Conservation (phyloP, 345 rosid species). For the Erysimum cheiranthoides region DNA sequence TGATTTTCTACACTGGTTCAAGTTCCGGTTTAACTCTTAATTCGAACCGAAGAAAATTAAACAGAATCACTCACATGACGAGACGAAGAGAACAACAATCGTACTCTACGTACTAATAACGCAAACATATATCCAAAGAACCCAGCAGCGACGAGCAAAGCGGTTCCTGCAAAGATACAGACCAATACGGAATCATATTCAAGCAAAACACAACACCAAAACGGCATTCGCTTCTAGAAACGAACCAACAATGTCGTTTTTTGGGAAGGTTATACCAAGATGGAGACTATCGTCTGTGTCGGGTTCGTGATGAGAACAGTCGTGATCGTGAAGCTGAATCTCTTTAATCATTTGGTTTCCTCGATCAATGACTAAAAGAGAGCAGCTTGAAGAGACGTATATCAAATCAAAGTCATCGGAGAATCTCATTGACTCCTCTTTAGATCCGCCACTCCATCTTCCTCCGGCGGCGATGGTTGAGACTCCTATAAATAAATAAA, state of each 20-base stretch:
- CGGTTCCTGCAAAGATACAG: conserved; percentile 58
- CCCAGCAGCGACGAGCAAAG: conserved; percentile 72
- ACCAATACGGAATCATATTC: conserved; percentile 11
- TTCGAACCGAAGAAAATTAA: background rate
- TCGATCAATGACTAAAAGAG: conserved; percentile 84
- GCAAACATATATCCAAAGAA: conserved; percentile 95
- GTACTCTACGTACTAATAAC: conserved; percentile 72
- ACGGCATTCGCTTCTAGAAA: background rate
- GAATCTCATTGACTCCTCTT: conserved; percentile 70
- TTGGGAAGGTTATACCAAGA: conserved; percentile 58
- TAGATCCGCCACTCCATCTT: conserved; percentile 70
- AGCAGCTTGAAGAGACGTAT: conserved; percentile 76
- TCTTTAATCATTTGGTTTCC: conserved; percentile 89
- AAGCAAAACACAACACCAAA: background rate
- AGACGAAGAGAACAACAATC: conserved; percentile 63
- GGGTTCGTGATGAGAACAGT: conserved; percentile 64
- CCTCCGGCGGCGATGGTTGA: conserved; percentile 92
- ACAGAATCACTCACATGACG: conserved; percentile 53
- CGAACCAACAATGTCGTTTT: background rate
- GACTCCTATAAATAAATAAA: conserved; percentile 61
- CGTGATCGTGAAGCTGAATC: conserved; percentile 78
- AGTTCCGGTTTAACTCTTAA: background rate
- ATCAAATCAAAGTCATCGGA: conserved; percentile 87
- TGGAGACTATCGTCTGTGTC: conserved; percentile 55
- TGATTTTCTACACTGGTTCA: background rate